These are phyloP conservation scores for Schrenkiella parvula DNA, from an alignment of 345 rosid genomes.

Conservation along the genomic window DNA sequence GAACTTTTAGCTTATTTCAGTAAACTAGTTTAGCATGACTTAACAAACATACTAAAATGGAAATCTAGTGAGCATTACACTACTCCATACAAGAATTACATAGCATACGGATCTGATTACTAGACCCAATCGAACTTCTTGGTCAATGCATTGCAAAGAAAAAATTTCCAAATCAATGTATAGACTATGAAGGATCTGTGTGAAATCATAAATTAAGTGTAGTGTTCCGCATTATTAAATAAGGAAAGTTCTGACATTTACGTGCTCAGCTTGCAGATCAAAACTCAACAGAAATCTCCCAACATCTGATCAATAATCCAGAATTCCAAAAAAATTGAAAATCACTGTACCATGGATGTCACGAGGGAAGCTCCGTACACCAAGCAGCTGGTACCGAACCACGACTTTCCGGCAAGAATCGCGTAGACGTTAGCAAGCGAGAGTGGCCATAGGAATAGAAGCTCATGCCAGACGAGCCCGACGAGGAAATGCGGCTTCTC, in stretches of 20 bases:
- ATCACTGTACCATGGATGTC: constrained; percentile 57
- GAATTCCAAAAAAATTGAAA: not conserved
- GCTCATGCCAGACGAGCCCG: constrained; percentile 65
- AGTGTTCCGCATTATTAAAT: not conserved
- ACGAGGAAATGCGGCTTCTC: constrained; percentile 82
- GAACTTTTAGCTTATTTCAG: not conserved
- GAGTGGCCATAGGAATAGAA: constrained; percentile 76
- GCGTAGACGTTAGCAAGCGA: constrained; percentile 50
- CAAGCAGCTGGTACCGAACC: constrained; percentile 74
- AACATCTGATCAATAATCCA: not conserved
- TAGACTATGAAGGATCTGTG: too few relatives aligned
- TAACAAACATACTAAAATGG: not conserved
- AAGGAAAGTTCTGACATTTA: not conserved
- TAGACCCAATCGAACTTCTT: too few relatives aligned
- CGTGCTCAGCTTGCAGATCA: too few relatives aligned
- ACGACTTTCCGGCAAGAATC: constrained; percentile 50
- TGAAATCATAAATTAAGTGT: too few relatives aligned
- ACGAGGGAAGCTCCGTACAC: constrained; percentile 58
- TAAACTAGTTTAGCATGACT: not conserved
- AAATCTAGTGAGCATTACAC: not conserved
- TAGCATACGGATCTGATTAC: not conserved
- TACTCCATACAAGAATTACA: not conserved
- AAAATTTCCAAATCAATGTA: not conserved
- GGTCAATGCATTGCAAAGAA: not conserved
- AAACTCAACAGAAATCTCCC: too few relatives aligned